phyloP scores from a whole-genome alignment of 176 grass and related monocot genomes.

The Oryza meridionalis region DNA sequence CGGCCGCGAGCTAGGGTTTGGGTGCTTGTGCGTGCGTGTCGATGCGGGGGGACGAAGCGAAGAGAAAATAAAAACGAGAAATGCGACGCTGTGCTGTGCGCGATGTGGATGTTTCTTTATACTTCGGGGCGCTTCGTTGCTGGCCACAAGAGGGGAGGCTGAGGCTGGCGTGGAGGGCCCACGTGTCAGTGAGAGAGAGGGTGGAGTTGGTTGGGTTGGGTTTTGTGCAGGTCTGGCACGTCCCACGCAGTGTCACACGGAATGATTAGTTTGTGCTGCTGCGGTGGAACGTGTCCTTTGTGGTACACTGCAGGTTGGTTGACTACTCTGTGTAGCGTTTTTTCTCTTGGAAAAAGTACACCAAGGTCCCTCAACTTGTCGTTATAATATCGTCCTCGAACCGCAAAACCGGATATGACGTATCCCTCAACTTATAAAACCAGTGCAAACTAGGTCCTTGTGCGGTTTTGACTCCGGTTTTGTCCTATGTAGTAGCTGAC shows the following conservation, averaged over 20 bases:
- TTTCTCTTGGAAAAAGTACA: too few species aligned
- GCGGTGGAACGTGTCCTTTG: background rate
- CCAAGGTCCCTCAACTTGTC: too few species aligned
- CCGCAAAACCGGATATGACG: too few species aligned
- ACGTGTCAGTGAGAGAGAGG: background rate
- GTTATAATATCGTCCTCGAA: too few species aligned
- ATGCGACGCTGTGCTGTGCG: background rate
- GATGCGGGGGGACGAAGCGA: background rate
- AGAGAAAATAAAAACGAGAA: background rate
- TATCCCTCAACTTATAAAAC: too few species aligned
- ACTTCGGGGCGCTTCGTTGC: constrained; percentile 28
- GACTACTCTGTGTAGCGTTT: background rate
- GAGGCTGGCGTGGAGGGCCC: background rate
- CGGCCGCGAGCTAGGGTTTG: constrained; percentile 44
- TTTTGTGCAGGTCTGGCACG: background rate
- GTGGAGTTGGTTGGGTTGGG: background rate
- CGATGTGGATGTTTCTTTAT: constrained; percentile 38
- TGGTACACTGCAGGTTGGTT: background rate
- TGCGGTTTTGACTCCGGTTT: too few species aligned
- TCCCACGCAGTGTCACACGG: background rate
- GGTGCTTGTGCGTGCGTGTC: background rate
- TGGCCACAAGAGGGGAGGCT: background rate
- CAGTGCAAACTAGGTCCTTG: too few species aligned
- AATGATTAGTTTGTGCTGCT: background rate
- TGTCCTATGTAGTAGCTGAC: too few species aligned